A percentile compares a stretch with the other conserved stretches of the same genome.
phyloP scores from a whole-genome alignment of 495 filamentous ascomycete genomes.

The Usnea hakonensis region DNA sequence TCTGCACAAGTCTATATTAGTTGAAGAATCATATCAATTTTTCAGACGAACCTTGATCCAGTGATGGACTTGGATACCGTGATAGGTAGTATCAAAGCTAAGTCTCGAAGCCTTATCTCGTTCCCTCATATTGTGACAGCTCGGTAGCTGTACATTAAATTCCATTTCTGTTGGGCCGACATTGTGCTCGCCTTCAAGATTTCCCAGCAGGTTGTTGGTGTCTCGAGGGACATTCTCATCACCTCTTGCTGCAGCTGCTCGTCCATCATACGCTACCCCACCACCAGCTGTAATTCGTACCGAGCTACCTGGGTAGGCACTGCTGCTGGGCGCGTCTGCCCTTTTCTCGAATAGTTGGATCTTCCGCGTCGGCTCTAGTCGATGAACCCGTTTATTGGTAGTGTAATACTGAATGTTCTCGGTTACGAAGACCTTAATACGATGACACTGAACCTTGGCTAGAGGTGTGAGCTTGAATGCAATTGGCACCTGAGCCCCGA shows the following conservation, averaged over 20 bases:
- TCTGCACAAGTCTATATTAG: slow-evolving; percentile 47
- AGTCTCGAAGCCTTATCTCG: slow-evolving; percentile 65
- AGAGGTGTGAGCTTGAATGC: slow-evolving; percentile 95
- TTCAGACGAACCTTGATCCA: slow-evolving; percentile 86
- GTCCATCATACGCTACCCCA: slow-evolving; percentile 59
- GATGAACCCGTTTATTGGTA: slow-evolving; percentile 76
- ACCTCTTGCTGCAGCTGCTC: slow-evolving; percentile 52
- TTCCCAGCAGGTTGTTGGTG: slow-evolving; percentile 69
- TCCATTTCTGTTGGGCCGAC: slow-evolving; percentile 95
- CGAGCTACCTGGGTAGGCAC: slow-evolving; percentile 70
- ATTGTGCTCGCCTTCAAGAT: slow-evolving; percentile 56
- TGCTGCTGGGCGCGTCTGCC: slow-evolving; percentile 69
- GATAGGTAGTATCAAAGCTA: slow-evolving; percentile 92
- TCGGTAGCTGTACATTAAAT: slow-evolving; percentile 89
- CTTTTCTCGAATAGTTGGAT: slow-evolving; percentile 85
- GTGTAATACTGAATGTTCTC: slow-evolving; percentile 94
- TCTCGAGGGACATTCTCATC: slow-evolving; percentile 48
- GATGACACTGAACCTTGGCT: slow-evolving; percentile 93
- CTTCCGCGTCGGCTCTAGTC: slow-evolving; percentile 77
- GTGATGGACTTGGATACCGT: slow-evolving; percentile 92
- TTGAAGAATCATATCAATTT: not conserved
- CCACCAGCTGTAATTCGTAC: slow-evolving; percentile 75
- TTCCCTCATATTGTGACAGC: slow-evolving; percentile 76
- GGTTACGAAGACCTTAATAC: slow-evolving; percentile 90
- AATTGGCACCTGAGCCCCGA: slow-evolving; percentile 88